Conservation (phyloP, 169 alveolate species). For the Eimeria nieschulzi region DNA sequence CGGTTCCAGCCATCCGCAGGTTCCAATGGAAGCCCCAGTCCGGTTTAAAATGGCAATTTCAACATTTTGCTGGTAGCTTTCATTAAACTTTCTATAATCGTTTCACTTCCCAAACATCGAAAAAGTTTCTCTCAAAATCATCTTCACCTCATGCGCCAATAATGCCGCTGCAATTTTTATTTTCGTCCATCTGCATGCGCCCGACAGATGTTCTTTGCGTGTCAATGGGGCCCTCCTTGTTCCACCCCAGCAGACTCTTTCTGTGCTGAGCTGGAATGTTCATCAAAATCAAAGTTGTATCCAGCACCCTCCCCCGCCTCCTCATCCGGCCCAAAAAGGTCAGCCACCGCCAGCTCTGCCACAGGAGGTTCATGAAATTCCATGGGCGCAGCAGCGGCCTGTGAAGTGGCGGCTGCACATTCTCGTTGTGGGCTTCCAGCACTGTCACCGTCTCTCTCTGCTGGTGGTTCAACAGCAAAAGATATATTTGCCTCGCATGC, state of each 20-base stretch:
- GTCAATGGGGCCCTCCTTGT: no score
- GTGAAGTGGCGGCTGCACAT: constrained; percentile 20
- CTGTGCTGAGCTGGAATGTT: constrained; percentile 3
- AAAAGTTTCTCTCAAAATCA: no score
- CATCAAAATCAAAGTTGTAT: constrained; percentile 38
- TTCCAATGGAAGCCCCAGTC: no score
- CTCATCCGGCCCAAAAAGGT: constrained; percentile 36
- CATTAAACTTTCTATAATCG: no score
- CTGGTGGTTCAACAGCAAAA: not conserved
- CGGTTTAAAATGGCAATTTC: no score
- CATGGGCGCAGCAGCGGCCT: not conserved
- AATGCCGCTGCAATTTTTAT: no score
- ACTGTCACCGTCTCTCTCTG: not conserved
- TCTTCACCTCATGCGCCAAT: no score
- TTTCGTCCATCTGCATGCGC: no score
- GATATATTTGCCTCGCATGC: not conserved
- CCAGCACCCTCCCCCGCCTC: not conserved
- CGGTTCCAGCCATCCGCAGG: no score
- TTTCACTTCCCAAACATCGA: no score
- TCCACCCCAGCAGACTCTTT: not conserved
- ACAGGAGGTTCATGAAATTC: constrained; percentile 3
- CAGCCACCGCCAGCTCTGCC: constrained; percentile 49
- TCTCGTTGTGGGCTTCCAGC: constrained; percentile 21
- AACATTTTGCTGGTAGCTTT: no score
- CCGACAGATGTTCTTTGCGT: no score